These are phyloP conservation scores for Dendrobium officinale DNA, from an alignment of 106 monocot genomes.

Conservation along the genomic window DNA sequence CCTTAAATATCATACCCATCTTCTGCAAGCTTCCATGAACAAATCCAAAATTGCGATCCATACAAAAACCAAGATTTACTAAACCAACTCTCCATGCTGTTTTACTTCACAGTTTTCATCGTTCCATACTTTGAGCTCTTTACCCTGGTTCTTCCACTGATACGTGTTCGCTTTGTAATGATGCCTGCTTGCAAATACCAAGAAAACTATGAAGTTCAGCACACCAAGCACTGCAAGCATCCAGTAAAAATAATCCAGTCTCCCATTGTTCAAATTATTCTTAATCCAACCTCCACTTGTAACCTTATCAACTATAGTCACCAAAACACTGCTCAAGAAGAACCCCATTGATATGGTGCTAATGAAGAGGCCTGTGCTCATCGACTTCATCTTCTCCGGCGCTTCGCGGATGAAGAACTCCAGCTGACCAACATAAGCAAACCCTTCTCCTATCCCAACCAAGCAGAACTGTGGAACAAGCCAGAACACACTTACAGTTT, in stretches of 20 bases:
- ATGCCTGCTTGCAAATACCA: slow-evolving; percentile 45
- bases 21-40: no score
- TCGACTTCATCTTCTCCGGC: slow-evolving; percentile 85
- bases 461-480: slow-evolving; percentile 82
- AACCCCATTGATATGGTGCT: slow-evolving; percentile 76
- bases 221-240: slow-evolving; percentile 63
- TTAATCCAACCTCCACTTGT: slow-evolving; percentile 56
- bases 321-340: slow-evolving; percentile 71
- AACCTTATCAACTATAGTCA: slow-evolving; percentile 35
- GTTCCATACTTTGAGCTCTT: not conserved
- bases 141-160: not conserved
- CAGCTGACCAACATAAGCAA: slow-evolving; percentile 78
- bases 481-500: slow-evolving; percentile 56
- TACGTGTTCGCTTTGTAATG: slow-evolving; percentile 40
- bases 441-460: slow-evolving; percentile 75
- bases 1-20: no score
- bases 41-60: not conserved
- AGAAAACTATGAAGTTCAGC: slow-evolving; percentile 53
- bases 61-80: not conserved
- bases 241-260: slow-evolving; percentile 85
- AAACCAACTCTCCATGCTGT: not conserved
- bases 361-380: slow-evolving; percentile 89
- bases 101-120: not conserved
- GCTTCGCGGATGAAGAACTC: slow-evolving; percentile 90
- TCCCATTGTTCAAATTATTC: slow-evolving; percentile 62